A percentile compares a stretch with the other conserved stretches of the same genome.
phyloP scores from a whole-genome alignment of 2,329 filamentous ascomycete species.

The Acrodontium crateriforme region DNA sequence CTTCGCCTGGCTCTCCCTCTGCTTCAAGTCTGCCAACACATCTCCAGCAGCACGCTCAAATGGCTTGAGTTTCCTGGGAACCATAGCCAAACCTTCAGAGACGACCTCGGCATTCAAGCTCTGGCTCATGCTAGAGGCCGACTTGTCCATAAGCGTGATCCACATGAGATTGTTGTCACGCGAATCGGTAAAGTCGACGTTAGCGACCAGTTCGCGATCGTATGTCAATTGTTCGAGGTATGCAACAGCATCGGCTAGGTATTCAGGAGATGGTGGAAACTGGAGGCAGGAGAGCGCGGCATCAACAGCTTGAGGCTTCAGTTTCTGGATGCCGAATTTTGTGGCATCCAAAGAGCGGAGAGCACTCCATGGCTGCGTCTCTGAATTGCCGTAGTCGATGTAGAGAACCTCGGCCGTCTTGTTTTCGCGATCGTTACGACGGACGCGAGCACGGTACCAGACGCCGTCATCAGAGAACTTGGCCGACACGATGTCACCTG shows the following conservation, averaged over 20 bases:
- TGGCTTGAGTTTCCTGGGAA: conserved; percentile 76
- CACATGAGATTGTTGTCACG: conserved; percentile 65
- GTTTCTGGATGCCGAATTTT: conserved; percentile 66
- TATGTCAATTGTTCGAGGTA: conserved; percentile 65
- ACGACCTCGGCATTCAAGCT: conserved; percentile 81
- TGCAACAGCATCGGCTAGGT: conserved; percentile 64
- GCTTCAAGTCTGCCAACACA: conserved; percentile 56
- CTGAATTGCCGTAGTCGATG: conserved; percentile 91
- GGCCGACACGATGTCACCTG: conserved; percentile 81
- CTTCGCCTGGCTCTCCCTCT: conserved; percentile 68
- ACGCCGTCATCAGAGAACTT: conserved; percentile 79
- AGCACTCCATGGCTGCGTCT: conserved; percentile 71
- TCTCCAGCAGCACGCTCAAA: conserved; percentile 73
- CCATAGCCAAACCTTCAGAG: conserved; percentile 73
- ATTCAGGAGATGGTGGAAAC: conserved; percentile 69
- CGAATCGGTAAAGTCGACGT: conserved; percentile 69
- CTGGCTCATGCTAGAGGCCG: conserved; percentile 40
- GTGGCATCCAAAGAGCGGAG: conserved; percentile 67
- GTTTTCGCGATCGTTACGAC: conserved; percentile 80
- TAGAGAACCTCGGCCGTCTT: conserved; percentile 86
- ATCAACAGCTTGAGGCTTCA: conserved; percentile 77
- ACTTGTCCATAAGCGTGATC: conserved; percentile 76
- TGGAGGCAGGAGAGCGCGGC: conserved; percentile 81
- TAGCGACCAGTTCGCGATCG: conserved; percentile 63
- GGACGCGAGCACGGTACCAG: conserved; percentile 88